Percentiles rank a stretch among this genome's conserved stretches.
phyloP scores from a whole-genome alignment of 495 filamentous ascomycete species.

The Peziza echinospora region DNA sequence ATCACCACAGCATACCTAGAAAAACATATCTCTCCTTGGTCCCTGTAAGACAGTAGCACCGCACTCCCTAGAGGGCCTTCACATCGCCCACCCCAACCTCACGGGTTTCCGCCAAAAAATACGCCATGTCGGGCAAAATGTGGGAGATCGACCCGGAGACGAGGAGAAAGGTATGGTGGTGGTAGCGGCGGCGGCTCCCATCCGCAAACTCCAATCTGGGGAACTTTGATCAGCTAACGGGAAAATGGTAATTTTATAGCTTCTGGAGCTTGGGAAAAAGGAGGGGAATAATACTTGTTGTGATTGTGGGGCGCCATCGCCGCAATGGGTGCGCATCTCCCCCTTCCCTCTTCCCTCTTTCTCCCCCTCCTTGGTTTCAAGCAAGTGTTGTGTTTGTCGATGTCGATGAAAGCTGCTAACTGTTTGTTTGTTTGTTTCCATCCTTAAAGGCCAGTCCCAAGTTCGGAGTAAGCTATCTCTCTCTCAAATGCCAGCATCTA shows the following conservation, averaged over 20 bases:
- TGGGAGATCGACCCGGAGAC: too few relatives aligned
- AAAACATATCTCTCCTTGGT: too few relatives aligned
- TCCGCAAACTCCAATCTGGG: not conserved
- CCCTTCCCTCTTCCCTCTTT: not conserved
- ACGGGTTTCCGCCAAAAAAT: too few relatives aligned
- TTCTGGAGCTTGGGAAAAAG: conserved; percentile 69
- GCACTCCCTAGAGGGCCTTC: too few relatives aligned
- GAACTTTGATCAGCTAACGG: not conserved
- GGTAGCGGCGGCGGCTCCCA: not conserved
- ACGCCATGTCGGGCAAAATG: too few relatives aligned
- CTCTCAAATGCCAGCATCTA: not conserved
- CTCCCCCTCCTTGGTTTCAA: too few relatives aligned
- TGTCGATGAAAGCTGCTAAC: conserved; percentile 17
- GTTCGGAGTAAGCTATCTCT: conserved; percentile 26
- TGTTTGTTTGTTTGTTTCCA: not conserved
- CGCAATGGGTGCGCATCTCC: conserved; percentile 46
- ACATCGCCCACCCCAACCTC: too few relatives aligned
- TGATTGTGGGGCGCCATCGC: conserved; percentile 82
- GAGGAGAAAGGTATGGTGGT: not conserved
- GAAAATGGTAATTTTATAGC: too few relatives aligned
- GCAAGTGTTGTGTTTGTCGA: too few relatives aligned
- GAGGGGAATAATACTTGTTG: conserved; percentile 72
- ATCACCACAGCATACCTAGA: too few relatives aligned
- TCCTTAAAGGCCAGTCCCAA: conserved; percentile 30
- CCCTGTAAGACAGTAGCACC: too few relatives aligned